Base-by-base conservation (phyloP, 345 rosid species). In the Eucalyptus curtisii region DNA sequence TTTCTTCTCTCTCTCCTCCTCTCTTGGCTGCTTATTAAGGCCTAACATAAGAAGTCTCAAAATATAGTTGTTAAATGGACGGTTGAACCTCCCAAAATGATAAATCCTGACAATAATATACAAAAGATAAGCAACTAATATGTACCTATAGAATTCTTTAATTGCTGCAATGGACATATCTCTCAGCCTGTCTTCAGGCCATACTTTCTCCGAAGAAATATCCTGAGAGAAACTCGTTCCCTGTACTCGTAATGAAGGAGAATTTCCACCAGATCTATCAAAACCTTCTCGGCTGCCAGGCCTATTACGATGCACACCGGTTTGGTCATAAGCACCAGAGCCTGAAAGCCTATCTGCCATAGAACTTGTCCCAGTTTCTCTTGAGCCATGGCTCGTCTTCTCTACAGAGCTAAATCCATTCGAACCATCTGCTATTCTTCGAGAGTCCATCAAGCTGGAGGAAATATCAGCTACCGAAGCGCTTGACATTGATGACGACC, bases 131-230 rank as follows among this genome's bases (percentile, higher is more conserved):
- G 61, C 71, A 15, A 24, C 81, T 10, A 64, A 84, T 86, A 4
- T 16, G 87, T 94, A 98, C 99, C 99, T 97, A 92, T 97, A 98
- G 92, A 90, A 98, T 93, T 98, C 99, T 92, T 93, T 96, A 87
- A 98, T 97, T 82, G 99, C 95, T 53, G 92, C 92, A 92, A 95
- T 86, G 80, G 97, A 97, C 98, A 89, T 91, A 27, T 92, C 93
- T 8, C 87, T 91, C 59, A 96, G 90, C 48, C 59, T 92, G 89
- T 95, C 99, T 87, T 97, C 99, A 76, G 96, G 66, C 91, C 86
- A 90, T 86, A 87, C 88, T 87, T 90, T 94, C 86, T 95, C 99
- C 16, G 91, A 91, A 59, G 96, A 91, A 87, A 88, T 86, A 90
- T 90, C 93, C 88, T 90, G 95, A 40, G 95, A 19, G 27, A 81